Base-by-base conservation (phyloP, 306 rosid genomes). In the Dalbergia cultrata region DNA sequence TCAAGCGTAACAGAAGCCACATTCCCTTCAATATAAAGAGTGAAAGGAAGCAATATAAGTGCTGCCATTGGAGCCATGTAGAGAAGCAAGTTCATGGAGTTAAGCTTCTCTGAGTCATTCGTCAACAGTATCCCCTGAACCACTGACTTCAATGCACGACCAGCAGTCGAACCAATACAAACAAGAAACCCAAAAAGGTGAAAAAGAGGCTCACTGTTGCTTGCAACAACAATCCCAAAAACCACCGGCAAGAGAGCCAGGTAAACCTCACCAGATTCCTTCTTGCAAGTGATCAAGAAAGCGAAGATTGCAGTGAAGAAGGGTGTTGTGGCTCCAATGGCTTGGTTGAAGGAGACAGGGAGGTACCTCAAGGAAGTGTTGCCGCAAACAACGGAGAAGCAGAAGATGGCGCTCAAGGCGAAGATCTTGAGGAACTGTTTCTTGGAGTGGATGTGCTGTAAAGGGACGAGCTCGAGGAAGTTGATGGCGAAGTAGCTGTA, bases 291-390 rank as follows among this genome's bases (percentile, higher is more conserved):
- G 21, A 54, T 54, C 22, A 54, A 17, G 60, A 54, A 54, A 17
- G 60, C 60, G 60, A 54, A 54, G 60, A 54, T 17, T 6, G 60
- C 60, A 9, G 60, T 54, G 60, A 54, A 54, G 26, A 54, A 54
- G 0, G 99, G 99, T 0, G 97, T 93, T 0, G 99, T 95, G 0
- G 99, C 99, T 11, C 99, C 97, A 66, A 95, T 88, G 0, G 99
- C 99, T 49, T 95, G 99, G 83, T 95, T 95, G 57, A 95, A 93
- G 1, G 99, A 95, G 6, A 95, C 88, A 0, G 97, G 99, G 18
- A 95, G 84, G 87, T 95, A 95, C 58, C 95, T 89, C 17, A 95
- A 85, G 0, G 98, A 95, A 7, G 97, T 93, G 79, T 95, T 95
- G 13, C 97, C 99, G 67, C 95, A 54, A 17, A 54, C 60, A 18